Evolutionary conservation across 2,329 filamentous ascomycete genomes (phyloP), one percentile per base, ranked within the genome.

Genomic region (Nothophaeocryptopus gaeumannii): DNA sequence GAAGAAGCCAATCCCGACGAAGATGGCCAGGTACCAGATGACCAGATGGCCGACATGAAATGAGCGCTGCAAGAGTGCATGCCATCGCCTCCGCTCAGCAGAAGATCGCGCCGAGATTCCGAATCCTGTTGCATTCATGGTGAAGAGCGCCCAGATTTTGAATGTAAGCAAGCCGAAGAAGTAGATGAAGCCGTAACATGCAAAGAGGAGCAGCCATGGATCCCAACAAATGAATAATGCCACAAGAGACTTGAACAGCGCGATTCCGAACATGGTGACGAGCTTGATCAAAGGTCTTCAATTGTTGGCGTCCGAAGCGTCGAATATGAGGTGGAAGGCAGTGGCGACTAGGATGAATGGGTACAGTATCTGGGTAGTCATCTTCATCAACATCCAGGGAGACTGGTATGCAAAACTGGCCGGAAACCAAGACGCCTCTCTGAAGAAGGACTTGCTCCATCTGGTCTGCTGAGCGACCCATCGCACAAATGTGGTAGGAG

Each of bases 401-500:
- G 34, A 38, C 11, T 46, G 44, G 13, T 39, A 46, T 14, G 29
- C 44, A 30, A 46, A 46, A 12, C 44, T 46, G 5, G 14, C 33
- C 2, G 44, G 44, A 13, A 46, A 46, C 44, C 44, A 46, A 34
- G 39, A 46, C 2, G 44, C 44, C 16, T 46, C 44, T 26, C 45
- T 38, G n/a, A 48, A 48, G 31, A 48, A 48, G 0, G 45, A 48
- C 38, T 48, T 48, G 29, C 38, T 48, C 45, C 45, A 48, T 15
- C 45, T 34, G 2, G 45, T 48, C 16, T 48, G 45, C 39, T 48
- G 45, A n/a, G 37, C 16, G 15, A 48, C 29, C 45, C 45, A 48
- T 3, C 45, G 37, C 15, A 48, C 45, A 31, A 48, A 48, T n/a
- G 45, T 48, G 3, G 39, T 42, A 1, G 45, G 45, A 12, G 37